phyloP scores from a whole-genome alignment of 257 asterid species.

The Leptodermis oblonga region DNA sequence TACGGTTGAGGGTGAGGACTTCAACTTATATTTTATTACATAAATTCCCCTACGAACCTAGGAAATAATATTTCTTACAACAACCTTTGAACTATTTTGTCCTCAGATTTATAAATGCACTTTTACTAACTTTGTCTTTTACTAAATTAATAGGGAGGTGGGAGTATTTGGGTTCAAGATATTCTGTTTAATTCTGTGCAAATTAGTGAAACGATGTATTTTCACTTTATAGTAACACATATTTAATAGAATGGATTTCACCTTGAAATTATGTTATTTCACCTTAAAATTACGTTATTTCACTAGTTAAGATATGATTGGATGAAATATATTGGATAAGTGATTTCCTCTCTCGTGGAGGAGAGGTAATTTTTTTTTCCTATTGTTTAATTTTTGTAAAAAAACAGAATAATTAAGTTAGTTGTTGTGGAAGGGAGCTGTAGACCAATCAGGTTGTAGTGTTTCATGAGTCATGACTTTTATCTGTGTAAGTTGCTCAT shows the following conservation, averaged over 20 bases:
- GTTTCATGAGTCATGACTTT: background rate
- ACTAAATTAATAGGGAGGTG: slow-evolving; percentile 8
- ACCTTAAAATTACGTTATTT: too few relatives aligned
- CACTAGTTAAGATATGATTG: too few relatives aligned
- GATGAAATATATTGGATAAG: too few relatives aligned
- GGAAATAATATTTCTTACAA: slow-evolving; percentile 3
- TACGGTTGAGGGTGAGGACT: slow-evolving; percentile 17
- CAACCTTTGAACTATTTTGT: background rate
- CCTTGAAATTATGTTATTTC: too few relatives aligned
- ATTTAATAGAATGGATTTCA: too few relatives aligned
- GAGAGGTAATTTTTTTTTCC: background rate
- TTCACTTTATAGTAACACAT: too few relatives aligned
- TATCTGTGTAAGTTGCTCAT: background rate
- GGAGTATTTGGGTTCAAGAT: too few relatives aligned
- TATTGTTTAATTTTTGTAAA: background rate
- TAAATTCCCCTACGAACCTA: slow-evolving; percentile 11
- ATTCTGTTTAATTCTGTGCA: too few relatives aligned
- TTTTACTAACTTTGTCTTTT: slow-evolving; percentile 2
- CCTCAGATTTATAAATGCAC: background rate
- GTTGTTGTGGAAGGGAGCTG: slow-evolving; percentile 10
- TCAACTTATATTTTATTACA: slow-evolving; percentile 14
- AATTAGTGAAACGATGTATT: too few relatives aligned
- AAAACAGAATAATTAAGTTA: background rate
- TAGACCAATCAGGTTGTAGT: slow-evolving; percentile 8
- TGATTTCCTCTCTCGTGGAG: too few relatives aligned